Conservation (phyloP, 345 rosid genomes). For the Salix arbutifolia region DNA sequence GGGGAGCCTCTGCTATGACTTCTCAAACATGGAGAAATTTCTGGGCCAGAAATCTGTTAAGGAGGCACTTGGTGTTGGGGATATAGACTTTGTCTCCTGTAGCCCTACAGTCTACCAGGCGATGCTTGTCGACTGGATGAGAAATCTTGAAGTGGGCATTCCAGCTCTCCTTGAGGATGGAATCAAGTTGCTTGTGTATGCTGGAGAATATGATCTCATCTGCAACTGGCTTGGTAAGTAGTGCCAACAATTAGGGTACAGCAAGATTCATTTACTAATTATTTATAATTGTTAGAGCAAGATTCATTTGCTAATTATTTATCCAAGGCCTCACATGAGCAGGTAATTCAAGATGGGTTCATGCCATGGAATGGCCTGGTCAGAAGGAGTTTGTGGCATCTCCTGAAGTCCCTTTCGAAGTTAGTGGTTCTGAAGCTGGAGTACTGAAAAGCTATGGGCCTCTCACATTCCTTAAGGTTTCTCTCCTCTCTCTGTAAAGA, state of each 20-base stretch:
- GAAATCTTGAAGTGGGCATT: slow-evolving; percentile 88
- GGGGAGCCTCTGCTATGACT: slow-evolving; percentile 92
- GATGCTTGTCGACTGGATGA: slow-evolving; percentile 95
- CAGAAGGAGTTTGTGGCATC: slow-evolving; percentile 55
- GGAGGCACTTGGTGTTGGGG: slow-evolving; percentile 79
- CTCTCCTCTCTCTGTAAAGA: neutral
- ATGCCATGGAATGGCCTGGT: slow-evolving; percentile 97
- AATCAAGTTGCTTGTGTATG: slow-evolving; percentile 80
- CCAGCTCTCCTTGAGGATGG: slow-evolving; percentile 94
- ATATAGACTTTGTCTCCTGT: slow-evolving; percentile 83
- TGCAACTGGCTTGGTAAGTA: slow-evolving; percentile 98
- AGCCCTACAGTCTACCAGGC: slow-evolving; percentile 79
- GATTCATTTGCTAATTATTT: neutral
- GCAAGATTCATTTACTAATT: neutral
- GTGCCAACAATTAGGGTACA: neutral
- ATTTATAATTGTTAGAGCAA: neutral
- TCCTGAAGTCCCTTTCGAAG: slow-evolving; percentile 62
- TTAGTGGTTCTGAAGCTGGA: slow-evolving; percentile 80
- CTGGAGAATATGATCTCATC: slow-evolving; percentile 98
- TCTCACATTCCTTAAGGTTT: slow-evolving; percentile 89
- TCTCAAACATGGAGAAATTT: slow-evolving; percentile 96
- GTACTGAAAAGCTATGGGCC: slow-evolving; percentile 61
- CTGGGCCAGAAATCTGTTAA: slow-evolving; percentile 64
- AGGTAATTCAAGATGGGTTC: slow-evolving; percentile 99
- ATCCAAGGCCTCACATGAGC: slow-evolving; percentile 5